Evolutionary conservation across 805 yeast genomes (phyloP), one percentile per base, ranked within the genome.

Genomic region (Myxozyma geophila): DNA sequence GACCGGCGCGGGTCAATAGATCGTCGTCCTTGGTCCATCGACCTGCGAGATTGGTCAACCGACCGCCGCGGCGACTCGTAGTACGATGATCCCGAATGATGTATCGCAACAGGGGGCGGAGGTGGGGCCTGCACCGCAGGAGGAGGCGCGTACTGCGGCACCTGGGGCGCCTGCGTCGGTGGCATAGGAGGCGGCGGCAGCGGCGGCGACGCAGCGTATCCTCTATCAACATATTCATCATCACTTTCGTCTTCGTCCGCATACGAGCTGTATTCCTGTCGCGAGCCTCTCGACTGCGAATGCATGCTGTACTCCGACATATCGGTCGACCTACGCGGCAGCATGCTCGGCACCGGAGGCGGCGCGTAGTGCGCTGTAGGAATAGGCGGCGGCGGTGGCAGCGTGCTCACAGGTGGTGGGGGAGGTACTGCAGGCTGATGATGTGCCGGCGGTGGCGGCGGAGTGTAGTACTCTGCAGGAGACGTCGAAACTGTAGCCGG

Each of bases 211-310:
- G 47, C 23, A 8, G 53, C 46, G 17, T 50, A 43, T 13, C 52
- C 49, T n/a, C 51, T 58, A 71, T 88, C 78, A 60, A 78, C 78
- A 9, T 36, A 40, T 2, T 35, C 15, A 17, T 58, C 56, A 2
- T 58, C 57, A 19, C n/a, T 37, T 13, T 28, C 52, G 15, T 51
- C 57, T 19, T 43, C 51, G 44, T 58, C 58, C 9, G 57, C 61
- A 12, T 46, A 49, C 46, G 56, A 53, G 39, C 28, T 44, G 36
- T 1, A 37, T 15, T 37, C 54, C 13, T 58, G 51, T 10, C 54
- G 21, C n/a, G 40, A 15, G 9, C 28, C 21, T 17, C 48, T 35
- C 37, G 56, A 40, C 7, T 51, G 43, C 33, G 41, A 19, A 10
- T 39, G 51, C 41, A 40, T 17, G 44, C 48, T 40, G 43, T 39